These are phyloP conservation scores for Verticillium dahliae DNA, from an alignment of 2,329 filamentous ascomycete species.

Conservation along the genomic window DNA sequence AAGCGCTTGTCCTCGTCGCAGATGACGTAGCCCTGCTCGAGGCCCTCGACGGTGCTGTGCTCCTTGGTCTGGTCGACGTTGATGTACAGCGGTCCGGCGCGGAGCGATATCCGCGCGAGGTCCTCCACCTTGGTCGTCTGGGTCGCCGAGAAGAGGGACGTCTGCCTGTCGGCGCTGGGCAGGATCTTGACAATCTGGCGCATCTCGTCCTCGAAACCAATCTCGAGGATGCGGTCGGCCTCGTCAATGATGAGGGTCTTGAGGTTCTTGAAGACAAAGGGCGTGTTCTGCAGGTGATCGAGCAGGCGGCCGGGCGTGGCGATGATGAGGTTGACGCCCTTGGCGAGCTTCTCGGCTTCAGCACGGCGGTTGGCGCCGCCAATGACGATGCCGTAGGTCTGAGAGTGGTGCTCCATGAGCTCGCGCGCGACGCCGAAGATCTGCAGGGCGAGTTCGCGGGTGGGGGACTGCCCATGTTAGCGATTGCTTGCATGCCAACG, in stretches of 20 bases:
- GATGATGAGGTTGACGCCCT: slow-evolving; percentile 91
- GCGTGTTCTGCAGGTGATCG: slow-evolving; percentile 90
- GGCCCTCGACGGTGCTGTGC: slow-evolving; percentile 83
- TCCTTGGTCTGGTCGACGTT: slow-evolving; percentile 90
- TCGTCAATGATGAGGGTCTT: slow-evolving; percentile 93
- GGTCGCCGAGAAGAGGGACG: slow-evolving; percentile 97
- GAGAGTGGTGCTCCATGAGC: slow-evolving; percentile 89
- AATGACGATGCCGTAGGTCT: slow-evolving; percentile 91
- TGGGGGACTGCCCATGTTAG: slow-evolving; percentile 53
- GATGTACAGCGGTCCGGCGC: slow-evolving; percentile 88
- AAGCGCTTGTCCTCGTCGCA: slow-evolving; percentile 94
- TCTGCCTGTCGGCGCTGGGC: slow-evolving; percentile 73
- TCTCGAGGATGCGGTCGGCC: slow-evolving; percentile 91
- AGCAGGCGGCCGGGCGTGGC: slow-evolving; percentile 88
- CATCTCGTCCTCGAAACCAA: slow-evolving; percentile 99
- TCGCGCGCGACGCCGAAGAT: slow-evolving; percentile 94
- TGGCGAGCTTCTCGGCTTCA: slow-evolving; percentile 87
- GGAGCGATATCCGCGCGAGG: slow-evolving; percentile 85
- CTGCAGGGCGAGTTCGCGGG: slow-evolving; percentile 87
- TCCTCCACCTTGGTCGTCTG: slow-evolving; percentile 99
- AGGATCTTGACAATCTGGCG: slow-evolving; percentile 92
- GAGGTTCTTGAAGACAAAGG: slow-evolving; percentile 87
- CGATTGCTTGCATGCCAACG: too few relatives aligned
- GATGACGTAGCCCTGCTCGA: slow-evolving; percentile 93
- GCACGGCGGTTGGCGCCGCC: slow-evolving; percentile 87